Evolutionary conservation across 208 protist genomes (phyloP), one percentile per base, ranked within the genome.

Genomic region (Crithidia sp.): DNA sequence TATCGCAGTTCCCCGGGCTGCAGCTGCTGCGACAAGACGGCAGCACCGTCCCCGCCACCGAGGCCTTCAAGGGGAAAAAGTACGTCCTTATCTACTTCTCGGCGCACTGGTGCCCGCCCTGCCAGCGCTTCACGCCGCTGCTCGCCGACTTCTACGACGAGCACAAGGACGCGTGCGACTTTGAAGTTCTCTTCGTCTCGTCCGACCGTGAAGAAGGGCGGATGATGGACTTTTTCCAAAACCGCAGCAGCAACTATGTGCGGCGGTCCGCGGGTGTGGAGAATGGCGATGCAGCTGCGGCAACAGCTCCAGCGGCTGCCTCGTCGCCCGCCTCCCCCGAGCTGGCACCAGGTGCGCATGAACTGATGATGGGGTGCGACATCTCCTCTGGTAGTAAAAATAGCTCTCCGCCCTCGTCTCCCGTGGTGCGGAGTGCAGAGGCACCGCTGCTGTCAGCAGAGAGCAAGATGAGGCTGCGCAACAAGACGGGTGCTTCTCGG

Each of bases 51-150:
- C 7, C 76, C 36, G 72, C 76, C 5, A 36, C 70, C 13, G 69
- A 67, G 7, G 85, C 81, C 0, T 73, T 92, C 39, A 47, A 75
- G 5, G 81, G 75, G 10, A 90, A 90, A 44, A 68, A 67, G 56
- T 89, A 89, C 59, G 61, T 95, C 0, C 47, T 93, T 0, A 59
- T 95, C 12, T 96, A 95, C 82, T 95, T 97, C 72, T 84, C 83
- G 16, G 91, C 93, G 19, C 88, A 94, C 81, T 94, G 89, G 83
- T 92, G 86, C 72, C 89, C 86, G 10, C 87, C 90, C 10, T 96
- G 93, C 72, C 84, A 88, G 67, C 62, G 76, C 59, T 93, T 96
- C 71, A 96, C 93, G 1, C 93, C 90, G 19, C 40, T 83, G 64
- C 82, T 97, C 3, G 81, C 78, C 9, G 74, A 83, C 43, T 87